Conservation (phyloP, 106 monocot species). For the Dactylorhiza incarnata region DNA sequence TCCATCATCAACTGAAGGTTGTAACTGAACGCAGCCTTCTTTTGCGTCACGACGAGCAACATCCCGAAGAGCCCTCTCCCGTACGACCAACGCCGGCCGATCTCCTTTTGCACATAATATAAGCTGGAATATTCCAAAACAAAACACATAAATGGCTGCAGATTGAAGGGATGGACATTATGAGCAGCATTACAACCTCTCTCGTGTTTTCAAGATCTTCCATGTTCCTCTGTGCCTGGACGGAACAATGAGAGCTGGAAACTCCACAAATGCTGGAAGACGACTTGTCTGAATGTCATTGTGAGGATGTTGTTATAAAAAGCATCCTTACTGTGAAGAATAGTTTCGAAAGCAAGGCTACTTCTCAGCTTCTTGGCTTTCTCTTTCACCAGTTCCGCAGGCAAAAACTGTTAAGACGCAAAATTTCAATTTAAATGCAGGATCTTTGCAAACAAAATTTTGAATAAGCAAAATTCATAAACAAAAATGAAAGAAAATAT, state of each 20-base stretch:
- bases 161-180: too few species aligned
- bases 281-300: constrained; percentile 89
- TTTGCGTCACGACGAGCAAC: too few species aligned
- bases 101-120: too few species aligned
- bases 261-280: constrained; percentile 58
- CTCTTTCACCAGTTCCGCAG: constrained; percentile 69
- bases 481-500: neutral
- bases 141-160: too few species aligned
- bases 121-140: too few species aligned
- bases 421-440: neutral
- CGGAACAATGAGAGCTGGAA: constrained; percentile 51
- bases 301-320: constrained; percentile 59
- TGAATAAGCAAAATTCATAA: neutral
- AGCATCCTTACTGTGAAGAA: constrained; percentile 19
- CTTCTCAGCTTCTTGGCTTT: constrained; percentile 51
- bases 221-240: constrained; percentile 55
- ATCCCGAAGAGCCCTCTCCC: too few species aligned
- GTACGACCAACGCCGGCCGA: too few species aligned
- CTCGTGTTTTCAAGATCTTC: constrained; percentile 46
- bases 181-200: constrained; percentile 36
- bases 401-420: constrained; percentile 58
- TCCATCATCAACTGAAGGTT: too few species aligned
- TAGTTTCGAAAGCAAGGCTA: constrained; percentile 25
- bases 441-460: neutral
- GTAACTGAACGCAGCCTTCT: too few species aligned